Conservation (phyloP, 768 basidiomycete genomes). For the Daedaleopsis nitida region DNA sequence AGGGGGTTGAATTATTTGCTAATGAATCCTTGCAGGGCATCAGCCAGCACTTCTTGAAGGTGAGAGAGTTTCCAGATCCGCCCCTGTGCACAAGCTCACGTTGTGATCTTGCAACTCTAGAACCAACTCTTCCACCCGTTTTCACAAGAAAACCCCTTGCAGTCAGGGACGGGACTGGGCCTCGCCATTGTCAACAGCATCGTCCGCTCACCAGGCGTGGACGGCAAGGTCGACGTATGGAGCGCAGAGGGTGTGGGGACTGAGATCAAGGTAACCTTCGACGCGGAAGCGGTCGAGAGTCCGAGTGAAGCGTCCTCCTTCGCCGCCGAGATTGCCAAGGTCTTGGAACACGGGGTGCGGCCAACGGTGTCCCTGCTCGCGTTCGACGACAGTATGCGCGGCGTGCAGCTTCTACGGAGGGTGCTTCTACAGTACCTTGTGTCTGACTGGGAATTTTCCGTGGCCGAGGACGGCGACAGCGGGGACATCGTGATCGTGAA, state of each 20-base stretch:
- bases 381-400: conserved; percentile 66
- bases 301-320: conserved; percentile 31
- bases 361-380: conserved; percentile 70
- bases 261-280: conserved; percentile 86
- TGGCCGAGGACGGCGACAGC: conserved; percentile 40
- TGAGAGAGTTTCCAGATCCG: conserved; percentile 26
- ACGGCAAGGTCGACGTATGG: conserved; percentile 92
- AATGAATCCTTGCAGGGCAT: conserved; percentile 60
- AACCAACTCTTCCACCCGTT: conserved; percentile 97
- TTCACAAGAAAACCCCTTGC: conserved; percentile 93
- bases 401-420: conserved; percentile 64
- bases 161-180: conserved; percentile 91
- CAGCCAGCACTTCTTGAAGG: conserved; percentile 90
- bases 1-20: not conserved
- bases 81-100: not conserved
- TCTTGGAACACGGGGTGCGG: conserved; percentile 32
- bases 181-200: conserved; percentile 96
- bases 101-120: conserved; percentile 35
- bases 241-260: conserved; percentile 90
- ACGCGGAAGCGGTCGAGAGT: conserved; percentile 58
- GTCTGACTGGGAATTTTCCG: conserved; percentile 75
- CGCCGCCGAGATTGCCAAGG: conserved; percentile 28
- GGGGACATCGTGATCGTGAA: conserved; percentile 83
- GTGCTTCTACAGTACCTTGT: conserved; percentile 68
- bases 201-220: conserved; percentile 79